Evolutionary conservation across 176 grass and related monocot species (phyloP), one percentile per base, ranked within the genome.

Genomic region (Paspalum vaginatum): DNA sequence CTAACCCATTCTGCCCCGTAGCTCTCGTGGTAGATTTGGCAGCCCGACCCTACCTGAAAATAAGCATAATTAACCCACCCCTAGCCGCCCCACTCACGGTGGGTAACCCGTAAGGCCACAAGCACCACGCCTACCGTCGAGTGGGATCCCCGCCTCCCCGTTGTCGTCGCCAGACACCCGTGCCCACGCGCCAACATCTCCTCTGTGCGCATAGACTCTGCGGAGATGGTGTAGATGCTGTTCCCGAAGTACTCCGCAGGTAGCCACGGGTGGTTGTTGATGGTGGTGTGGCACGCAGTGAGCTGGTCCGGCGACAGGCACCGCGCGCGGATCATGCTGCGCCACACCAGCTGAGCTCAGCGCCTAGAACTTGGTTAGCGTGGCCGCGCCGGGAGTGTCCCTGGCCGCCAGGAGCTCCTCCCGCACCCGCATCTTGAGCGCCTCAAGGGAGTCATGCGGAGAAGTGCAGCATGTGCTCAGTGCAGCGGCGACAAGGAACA

Each of bases 381-480:
- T 20, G 55, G 83, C 64, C 9, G 79, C 44, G 76, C 71, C 67
- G 44, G 79, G 50, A 72, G 40, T 8, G 65, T 86, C 67, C 32
- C 83, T 59, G 72, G 80, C 15, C 58, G 83, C 61, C 26, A 78
- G 17, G 48, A 83, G 72, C 45, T 93, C 94, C 37, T 61, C 16
- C 45, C 83, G 68, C 1, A 83, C 85, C 16, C 61, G 76, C 8
- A 79, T 83, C 67, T 93, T 97, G 54, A 97, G 80, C 51, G 53
- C 76, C 43, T 39, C 74, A 5, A 97, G 81, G 0, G 78, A 77
- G 2, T 83, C 81, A 0, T n/a, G 18, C 18, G 0, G 88, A 91
- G 79, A 97, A 83, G 77, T 93, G 93, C 39, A 97, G 82, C 79
- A 97, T 89, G 7, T 86, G 79, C 57, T 89, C 88, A n/a, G 53